These are phyloP conservation scores for Zasmidium angulare DNA, from an alignment of 2,329 filamentous ascomycete species.

Conservation along the genomic window DNA sequence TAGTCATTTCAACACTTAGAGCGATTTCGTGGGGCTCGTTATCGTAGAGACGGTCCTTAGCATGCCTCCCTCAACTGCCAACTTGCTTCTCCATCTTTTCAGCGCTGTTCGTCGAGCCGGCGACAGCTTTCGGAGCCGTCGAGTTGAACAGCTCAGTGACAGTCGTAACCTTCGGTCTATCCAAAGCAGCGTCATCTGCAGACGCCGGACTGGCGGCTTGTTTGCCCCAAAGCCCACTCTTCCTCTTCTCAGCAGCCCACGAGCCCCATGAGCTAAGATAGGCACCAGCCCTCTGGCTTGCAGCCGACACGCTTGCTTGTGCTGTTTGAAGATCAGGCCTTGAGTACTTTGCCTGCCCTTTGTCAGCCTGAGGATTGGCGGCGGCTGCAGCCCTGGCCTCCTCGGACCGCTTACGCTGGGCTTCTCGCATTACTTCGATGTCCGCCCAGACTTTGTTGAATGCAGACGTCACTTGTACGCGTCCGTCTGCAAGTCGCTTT, in stretches of 20 bases:
- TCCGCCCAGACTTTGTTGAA: conserved; percentile 89
- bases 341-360: conserved; percentile 17
- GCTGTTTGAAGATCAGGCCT: conserved; percentile 54
- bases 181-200: not conserved
- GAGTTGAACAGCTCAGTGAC: conserved; percentile 5
- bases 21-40: not conserved
- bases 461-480: conserved; percentile 81
- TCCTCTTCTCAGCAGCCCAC: conserved; percentile 74
- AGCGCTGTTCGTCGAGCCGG: not conserved
- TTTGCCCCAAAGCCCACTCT: conserved; percentile 31
- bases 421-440: conserved; percentile 77
- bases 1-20: not conserved
- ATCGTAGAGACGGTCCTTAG: not conserved
- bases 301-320: conserved; percentile 56
- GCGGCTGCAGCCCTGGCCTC: conserved; percentile 48
- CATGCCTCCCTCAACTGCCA: too few species aligned
- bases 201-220: not conserved
- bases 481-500: conserved; percentile 83
- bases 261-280: conserved; percentile 64
- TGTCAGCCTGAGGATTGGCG: conserved; percentile 16
- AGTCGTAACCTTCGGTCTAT: conserved; percentile 9
- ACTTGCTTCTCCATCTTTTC: not conserved
- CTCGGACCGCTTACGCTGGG: conserved; percentile 64
- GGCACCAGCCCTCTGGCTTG: conserved; percentile 57
- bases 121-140: not conserved